Base-by-base conservation (phyloP, 345 rosid species). In the Populus alba region DNA sequence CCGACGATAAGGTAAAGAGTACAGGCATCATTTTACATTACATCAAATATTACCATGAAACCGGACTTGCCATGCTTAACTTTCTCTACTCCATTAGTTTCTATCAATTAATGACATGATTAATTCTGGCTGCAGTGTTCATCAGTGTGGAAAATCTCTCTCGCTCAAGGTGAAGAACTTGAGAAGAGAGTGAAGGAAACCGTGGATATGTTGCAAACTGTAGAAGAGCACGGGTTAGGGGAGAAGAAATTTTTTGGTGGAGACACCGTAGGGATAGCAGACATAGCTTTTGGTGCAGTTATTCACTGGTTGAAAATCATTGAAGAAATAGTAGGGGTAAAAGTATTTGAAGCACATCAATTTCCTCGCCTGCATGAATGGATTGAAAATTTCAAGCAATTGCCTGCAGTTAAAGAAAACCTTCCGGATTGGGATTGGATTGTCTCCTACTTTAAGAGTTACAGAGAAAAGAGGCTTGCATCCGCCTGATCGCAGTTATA, bases 281-380 rank as follows among this genome's bases (percentile, higher is more conserved):
- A 70, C 55, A 71, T 49, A 45, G 74, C 61, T 33, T 47, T 71
- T 18, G 8, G 62, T 29, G 7, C 61, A 3, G 31, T 49, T 71
- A 13, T 29, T 25, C 17, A 7, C 25, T 49, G 37, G 38, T 25
- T 71, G 74, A 25, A 23, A 71, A 0, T 29, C 6, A 29, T 71
- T 15, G 39, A 71, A 29, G 57, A 49, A 11, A 6, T 2, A 3
- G 5, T 18, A 49, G 74, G 74, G 39, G 8, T 23, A 2, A 18
- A 71, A 17, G 20, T 71, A 45, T 59, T 59, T 59, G 74, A 71
- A 27, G 61, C 74, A 10, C 33, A 49, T 4, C 29, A 49, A 37
- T 71, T 71, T 35, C 74, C 61, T 71, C 61, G 59, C 59, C 37
- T 49, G 38, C 38, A 47, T 27, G 59, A 35, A 6, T 71, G 74